A percentile compares a stretch with the other conserved stretches of the same genome.
These are phyloP conservation scores for Tagetes erecta DNA, from an alignment of 129 eudicot species.

Conservation along the genomic window DNA sequence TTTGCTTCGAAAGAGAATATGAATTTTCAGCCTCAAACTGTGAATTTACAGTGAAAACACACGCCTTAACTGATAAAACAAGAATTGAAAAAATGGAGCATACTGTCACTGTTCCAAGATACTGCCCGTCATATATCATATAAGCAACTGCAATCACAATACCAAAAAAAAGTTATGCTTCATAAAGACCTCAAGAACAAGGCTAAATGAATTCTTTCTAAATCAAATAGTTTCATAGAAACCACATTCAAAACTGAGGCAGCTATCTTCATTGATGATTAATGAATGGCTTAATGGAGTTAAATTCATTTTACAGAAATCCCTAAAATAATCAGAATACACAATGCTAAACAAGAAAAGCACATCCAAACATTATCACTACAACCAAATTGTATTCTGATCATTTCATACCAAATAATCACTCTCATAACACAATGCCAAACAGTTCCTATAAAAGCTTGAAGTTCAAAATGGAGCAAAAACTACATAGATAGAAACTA, in stretches of 20 bases:
- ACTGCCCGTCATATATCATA: constrained; percentile 87
- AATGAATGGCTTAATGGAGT: background rate
- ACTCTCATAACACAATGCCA: too few relatives aligned
- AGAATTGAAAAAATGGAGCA: constrained; percentile 72
- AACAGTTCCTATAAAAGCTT: too few relatives aligned
- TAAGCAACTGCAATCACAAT: constrained; percentile 66
- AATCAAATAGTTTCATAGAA: background rate
- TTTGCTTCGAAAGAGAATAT: constrained; percentile 60
- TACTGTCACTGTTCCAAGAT: constrained; percentile 86
- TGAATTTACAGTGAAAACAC: constrained; percentile 79
- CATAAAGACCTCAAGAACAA: background rate
- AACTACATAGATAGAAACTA: background rate
- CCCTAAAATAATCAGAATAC: background rate
- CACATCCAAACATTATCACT: too few relatives aligned
- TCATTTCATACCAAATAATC: too few relatives aligned
- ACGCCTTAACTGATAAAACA: constrained; percentile 79
- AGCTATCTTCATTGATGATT: background rate
- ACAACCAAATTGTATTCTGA: too few relatives aligned
- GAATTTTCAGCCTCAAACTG: constrained; percentile 84
- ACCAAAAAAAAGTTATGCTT: background rate
- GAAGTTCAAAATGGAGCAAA: background rate
- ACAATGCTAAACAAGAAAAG: too few relatives aligned
- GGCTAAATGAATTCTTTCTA: background rate
- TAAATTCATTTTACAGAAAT: background rate
- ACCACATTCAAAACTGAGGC: background rate